Evolutionary conservation across 2,329 filamentous ascomycete species (phyloP).

Genomic region (Xylaria sp.): DNA sequence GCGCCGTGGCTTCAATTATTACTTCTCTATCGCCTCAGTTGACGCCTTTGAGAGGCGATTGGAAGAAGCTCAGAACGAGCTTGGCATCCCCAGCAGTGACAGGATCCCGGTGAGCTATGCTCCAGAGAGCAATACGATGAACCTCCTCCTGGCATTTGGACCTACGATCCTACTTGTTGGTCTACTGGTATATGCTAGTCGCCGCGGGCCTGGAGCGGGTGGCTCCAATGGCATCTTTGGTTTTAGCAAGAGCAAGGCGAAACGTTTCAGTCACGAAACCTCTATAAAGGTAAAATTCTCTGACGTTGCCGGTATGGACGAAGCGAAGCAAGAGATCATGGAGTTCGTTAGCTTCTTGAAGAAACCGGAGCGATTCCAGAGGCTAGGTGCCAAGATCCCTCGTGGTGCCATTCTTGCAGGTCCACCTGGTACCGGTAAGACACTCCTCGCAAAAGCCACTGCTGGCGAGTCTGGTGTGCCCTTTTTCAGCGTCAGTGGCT

Average conservation of each 20-base stretch:
- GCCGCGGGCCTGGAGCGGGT: slow-evolving; percentile 74
- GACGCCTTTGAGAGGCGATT: slow-evolving; percentile 91
- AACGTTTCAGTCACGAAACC: slow-evolving; percentile 97
- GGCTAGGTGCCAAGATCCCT: slow-evolving; percentile 96
- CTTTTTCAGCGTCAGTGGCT: slow-evolving; percentile 98
- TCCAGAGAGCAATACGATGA: slow-evolving; percentile 78
- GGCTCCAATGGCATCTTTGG: slow-evolving; percentile 87
- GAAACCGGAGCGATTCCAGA: slow-evolving; percentile 90
- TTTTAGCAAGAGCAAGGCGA: slow-evolving; percentile 94
- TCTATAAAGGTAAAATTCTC: slow-evolving; percentile 97
- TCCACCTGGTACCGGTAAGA: slow-evolving; percentile 99
- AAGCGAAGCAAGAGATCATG: slow-evolving; percentile 98
- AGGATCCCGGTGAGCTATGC: slow-evolving; percentile 93
- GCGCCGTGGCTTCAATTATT: slow-evolving; percentile 81
- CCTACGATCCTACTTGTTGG: slow-evolving; percentile 89
- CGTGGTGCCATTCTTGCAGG: slow-evolving; percentile 96
- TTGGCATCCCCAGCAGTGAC: slow-evolving; percentile 86
- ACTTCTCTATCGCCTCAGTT: slow-evolving; percentile 94
- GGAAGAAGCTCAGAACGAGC: slow-evolving; percentile 87
- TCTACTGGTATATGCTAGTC: slow-evolving; percentile 81
- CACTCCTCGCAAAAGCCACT: slow-evolving; percentile 94
- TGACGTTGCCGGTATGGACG: slow-evolving; percentile 97
- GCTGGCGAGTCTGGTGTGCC: slow-evolving; percentile 96
- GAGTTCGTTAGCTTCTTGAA: slow-evolving; percentile 98
- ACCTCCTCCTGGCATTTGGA: slow-evolving; percentile 80